These are phyloP conservation scores for Vitis amurensis DNA, from an alignment of 164 flowering plant genomes.

Conservation along the genomic window DNA sequence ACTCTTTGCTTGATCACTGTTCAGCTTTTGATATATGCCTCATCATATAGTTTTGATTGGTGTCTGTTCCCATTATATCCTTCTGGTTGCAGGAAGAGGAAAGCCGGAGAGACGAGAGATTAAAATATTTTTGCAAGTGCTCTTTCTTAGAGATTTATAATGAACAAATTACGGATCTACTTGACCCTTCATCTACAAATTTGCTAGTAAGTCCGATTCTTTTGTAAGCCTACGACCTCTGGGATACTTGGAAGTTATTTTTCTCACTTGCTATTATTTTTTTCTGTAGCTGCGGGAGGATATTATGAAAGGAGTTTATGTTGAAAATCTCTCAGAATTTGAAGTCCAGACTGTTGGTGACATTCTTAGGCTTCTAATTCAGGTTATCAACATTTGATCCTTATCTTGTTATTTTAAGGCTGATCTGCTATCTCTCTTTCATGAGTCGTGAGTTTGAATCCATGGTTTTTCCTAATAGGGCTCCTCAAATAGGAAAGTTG, in stretches of 20 bases:
- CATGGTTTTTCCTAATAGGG: conserved; percentile 53
- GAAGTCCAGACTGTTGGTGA: conserved; percentile 86
- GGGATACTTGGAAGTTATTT: conserved; percentile 1
- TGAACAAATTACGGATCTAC: conserved; percentile 97
- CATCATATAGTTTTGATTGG: background rate
- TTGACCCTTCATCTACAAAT: conserved; percentile 88
- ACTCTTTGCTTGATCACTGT: conserved; percentile 3
- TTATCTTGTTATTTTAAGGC: background rate
- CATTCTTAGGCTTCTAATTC: conserved; percentile 70
- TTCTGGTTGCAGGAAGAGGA: conserved; percentile 81
- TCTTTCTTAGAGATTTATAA: conserved; percentile 97
- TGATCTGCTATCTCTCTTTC: background rate
- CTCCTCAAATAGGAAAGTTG: conserved; percentile 93
- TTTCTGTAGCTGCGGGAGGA: conserved; percentile 83
- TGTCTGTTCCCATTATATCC: conserved; percentile 7
- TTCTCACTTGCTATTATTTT: background rate
- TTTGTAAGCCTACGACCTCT: background rate
- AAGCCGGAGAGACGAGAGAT: conserved; percentile 73
- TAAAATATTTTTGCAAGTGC: conserved; percentile 87
- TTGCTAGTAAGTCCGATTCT: conserved; percentile 59
- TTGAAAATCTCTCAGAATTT: conserved; percentile 90
- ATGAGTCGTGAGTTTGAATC: background rate
- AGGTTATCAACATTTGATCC: conserved; percentile 42
- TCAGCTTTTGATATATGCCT: conserved; percentile 2
- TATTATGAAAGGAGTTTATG: conserved; percentile 84